A percentile compares a stretch with the other conserved stretches of the same genome.
These are phyloP conservation scores for Wickerhamomyces queroliae DNA, from an alignment of 805 yeast genomes.

Conservation along the genomic window DNA sequence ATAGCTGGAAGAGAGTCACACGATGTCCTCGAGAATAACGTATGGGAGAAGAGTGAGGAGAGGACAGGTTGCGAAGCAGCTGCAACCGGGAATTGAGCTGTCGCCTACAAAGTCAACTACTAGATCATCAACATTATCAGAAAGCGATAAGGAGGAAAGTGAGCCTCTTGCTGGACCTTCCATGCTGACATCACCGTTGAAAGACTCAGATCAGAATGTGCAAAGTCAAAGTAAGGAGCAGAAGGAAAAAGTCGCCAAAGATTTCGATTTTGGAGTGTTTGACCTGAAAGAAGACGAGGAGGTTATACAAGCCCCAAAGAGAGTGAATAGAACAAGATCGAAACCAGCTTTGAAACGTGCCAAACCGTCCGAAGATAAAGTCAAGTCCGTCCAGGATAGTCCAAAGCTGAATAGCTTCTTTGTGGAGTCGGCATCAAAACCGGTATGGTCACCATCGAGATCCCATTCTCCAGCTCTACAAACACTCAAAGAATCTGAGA, in stretches of 20 bases:
- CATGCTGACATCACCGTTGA: background rate
- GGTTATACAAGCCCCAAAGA: background rate
- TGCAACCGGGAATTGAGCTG: background rate
- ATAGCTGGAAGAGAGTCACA: too few relatives aligned
- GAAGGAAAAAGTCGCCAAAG: background rate
- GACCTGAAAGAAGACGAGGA: background rate
- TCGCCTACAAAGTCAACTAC: background rate
- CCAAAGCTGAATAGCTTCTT: slow-evolving; percentile 9
- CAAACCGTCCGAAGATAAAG: too few relatives aligned
- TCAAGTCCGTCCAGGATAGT: too few relatives aligned
- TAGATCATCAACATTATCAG: background rate
- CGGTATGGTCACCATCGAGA: slow-evolving; percentile 16
- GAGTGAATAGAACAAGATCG: background rate
- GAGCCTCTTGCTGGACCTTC: background rate
- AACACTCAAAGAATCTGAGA: background rate
- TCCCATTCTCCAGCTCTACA: slow-evolving; percentile 3
- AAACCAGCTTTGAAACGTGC: too few relatives aligned
- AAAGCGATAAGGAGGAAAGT: background rate
- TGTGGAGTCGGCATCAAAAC: slow-evolving; percentile 19
- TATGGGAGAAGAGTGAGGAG: background rate
- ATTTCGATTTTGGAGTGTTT: background rate
- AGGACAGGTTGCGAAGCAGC: background rate
- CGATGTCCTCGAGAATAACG: background rate
- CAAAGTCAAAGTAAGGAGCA: background rate
- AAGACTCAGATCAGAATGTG: background rate